Base-by-base conservation (phyloP, 768 basidiomycete species). In the Collybia mongolica region DNA sequence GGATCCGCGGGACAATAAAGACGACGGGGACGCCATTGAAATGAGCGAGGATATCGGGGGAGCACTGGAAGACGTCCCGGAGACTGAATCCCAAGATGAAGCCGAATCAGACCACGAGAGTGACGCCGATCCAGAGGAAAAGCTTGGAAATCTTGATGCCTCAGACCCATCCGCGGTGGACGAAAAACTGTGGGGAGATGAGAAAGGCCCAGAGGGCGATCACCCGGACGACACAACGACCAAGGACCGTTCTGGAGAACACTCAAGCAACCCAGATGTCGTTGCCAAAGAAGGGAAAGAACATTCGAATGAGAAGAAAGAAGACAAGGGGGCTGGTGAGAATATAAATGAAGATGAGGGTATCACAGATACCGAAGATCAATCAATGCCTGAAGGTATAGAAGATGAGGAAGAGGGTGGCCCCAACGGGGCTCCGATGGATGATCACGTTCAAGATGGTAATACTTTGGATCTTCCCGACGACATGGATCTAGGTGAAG, bases 101-200 rank as follows among this genome's bases (percentile, higher is more conserved):
- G 76, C 73, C 11, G 79, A 79, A n/a, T 75, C 75, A 3, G 80
- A 77, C 4, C 71, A 72, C 2, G 80, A 75, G 2, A 79, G 75
- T 40, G 79, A 84, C 15, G 74, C 71, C 3, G 88, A 88, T 17
- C 81, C 82, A 15, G 94, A 98, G 38, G 95, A 98, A 55, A 84
- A 85, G 54, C 64, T 95, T 24, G 93, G 83, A 6, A 79, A 93
- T 44, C 70, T 98, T 26, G 93, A 96, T 68, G 79, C 84, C 2
- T 72, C 80, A 15, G 96, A 98, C 69, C 88, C 91, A 7, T 76
- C 82, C 20, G 85, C 86, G 0, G 81, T 97, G 14, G 96, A 98
- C 62, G 96, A 99, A 71, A 98, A 98, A 72, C 73, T 99, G 57
- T 98, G 97, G 96, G 93, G 90, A 17, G 90, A 95, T 54, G 88